Percentiles rank a stretch among this genome's conserved stretches.
phyloP scores from a whole-genome alignment of 2,329 filamentous ascomycete species.

The Fonsecaea monophora region DNA sequence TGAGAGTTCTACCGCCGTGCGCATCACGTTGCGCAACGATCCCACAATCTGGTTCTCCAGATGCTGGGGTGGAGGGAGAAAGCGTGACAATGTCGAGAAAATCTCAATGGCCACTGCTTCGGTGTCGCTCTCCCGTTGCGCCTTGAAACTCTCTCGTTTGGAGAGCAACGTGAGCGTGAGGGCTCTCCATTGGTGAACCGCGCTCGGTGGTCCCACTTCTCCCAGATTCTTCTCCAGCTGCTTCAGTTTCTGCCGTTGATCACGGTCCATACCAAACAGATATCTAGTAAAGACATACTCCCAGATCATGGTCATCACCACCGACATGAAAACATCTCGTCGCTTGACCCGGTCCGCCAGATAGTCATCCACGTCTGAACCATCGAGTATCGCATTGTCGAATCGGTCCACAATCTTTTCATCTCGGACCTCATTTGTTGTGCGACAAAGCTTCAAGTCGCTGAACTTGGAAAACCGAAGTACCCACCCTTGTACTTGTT shows the following conservation, averaged over 20 bases:
- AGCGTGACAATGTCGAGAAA: slow-evolving; percentile 78
- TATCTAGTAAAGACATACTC: slow-evolving; percentile 98
- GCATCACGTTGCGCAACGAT: slow-evolving; percentile 85
- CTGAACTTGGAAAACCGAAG: slow-evolving; percentile 97
- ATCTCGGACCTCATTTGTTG: slow-evolving; percentile 83
- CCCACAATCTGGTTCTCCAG: slow-evolving; percentile 80
- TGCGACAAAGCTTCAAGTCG: slow-evolving; percentile 83
- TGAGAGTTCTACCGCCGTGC: slow-evolving; percentile 84
- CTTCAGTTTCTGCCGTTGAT: slow-evolving; percentile 97
- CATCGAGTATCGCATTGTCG: slow-evolving; percentile 92
- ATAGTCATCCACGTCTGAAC: slow-evolving; percentile 87
- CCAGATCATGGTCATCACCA: slow-evolving; percentile 99
- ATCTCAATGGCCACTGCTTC: slow-evolving; percentile 95
- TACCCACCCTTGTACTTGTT: slow-evolving; percentile 97
- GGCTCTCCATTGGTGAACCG: slow-evolving; percentile 97
- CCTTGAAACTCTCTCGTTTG: slow-evolving; percentile 77
- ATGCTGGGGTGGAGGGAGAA: slow-evolving; percentile 85
- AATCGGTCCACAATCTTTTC: slow-evolving; percentile 93
- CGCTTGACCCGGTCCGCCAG: slow-evolving; percentile 86
- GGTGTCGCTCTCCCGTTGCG: slow-evolving; percentile 85
- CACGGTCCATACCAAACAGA: slow-evolving; percentile 96
- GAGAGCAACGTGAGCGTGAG: slow-evolving; percentile 90
- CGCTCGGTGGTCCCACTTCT: slow-evolving; percentile 83
- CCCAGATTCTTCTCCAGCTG: slow-evolving; percentile 87
- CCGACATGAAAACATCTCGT: slow-evolving; percentile 96